These are phyloP conservation scores for Exophiala xenobiotica DNA, from an alignment of 2,329 filamentous ascomycete species.

Conservation along the genomic window DNA sequence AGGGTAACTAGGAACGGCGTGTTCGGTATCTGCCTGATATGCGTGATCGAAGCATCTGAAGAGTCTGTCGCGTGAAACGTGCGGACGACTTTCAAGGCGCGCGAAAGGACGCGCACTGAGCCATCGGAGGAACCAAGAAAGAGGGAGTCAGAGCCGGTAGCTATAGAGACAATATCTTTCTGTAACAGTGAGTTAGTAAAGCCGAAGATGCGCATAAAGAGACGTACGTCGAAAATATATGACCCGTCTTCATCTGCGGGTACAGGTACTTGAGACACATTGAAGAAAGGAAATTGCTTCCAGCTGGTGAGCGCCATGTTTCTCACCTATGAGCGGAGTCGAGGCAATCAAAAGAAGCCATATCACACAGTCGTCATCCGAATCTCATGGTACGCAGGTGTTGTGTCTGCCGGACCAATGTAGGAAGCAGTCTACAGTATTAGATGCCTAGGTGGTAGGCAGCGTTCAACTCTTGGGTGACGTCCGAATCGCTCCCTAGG, in stretches of 20 bases:
- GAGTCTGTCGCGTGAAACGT: conserved; percentile 83
- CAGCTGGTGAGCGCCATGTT: conserved; percentile 59
- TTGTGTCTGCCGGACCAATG: too few species aligned
- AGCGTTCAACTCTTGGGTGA: too few species aligned
- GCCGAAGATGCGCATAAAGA: conserved; percentile 7
- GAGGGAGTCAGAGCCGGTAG: conserved; percentile 82
- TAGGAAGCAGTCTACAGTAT: too few species aligned
- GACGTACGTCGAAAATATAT: conserved; percentile 72
- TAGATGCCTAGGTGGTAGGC: neutral
- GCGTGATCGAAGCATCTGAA: conserved; percentile 66
- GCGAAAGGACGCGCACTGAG: conserved; percentile 80
- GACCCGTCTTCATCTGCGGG: conserved; percentile 73
- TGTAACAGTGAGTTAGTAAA: conserved; percentile 30
- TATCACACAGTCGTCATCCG: neutral
- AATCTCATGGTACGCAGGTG: neutral
- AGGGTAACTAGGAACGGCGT: conserved; percentile 80
- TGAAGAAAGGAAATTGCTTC: conserved; percentile 99
- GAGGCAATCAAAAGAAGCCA: neutral
- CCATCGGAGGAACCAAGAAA: conserved; percentile 87
- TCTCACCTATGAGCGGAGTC: neutral
- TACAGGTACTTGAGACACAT: conserved; percentile 80
- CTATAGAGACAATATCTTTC: conserved; percentile 75
- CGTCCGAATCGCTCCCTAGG: conserved; percentile 4
- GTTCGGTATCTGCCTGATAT: conserved; percentile 88
- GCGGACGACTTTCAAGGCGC: conserved; percentile 80